phyloP scores from a whole-genome alignment of 1,139 yeast species.

The Kodamaea fungicola region DNA sequence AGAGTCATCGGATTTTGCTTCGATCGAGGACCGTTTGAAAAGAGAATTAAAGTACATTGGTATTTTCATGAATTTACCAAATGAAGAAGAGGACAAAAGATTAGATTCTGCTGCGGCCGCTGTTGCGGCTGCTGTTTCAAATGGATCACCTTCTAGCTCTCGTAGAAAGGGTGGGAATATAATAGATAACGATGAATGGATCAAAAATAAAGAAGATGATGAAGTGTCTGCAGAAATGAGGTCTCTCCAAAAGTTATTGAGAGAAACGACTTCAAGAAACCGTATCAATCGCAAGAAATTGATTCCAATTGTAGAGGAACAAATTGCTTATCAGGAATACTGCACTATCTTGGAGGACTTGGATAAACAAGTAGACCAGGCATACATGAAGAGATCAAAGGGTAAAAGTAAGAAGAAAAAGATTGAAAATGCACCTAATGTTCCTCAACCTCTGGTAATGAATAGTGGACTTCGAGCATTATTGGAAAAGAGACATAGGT shows the following conservation, averaged over 20 bases:
- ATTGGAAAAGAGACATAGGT: conserved; percentile 79
- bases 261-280: conserved; percentile 59
- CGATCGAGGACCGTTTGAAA: conserved; percentile 82
- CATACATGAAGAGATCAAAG: conserved; percentile 78
- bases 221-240: conserved; percentile 88
- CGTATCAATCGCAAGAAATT: conserved; percentile 63
- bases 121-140: conserved; percentile 3
- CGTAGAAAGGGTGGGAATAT: conserved; percentile 21
- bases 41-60: conserved; percentile 90
- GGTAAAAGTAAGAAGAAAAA: conserved; percentile 82
- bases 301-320: conserved; percentile 79
- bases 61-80: conserved; percentile 66
- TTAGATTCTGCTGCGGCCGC: conserved; percentile 9
- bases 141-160: conserved; percentile 5
- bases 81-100: conserved; percentile 28
- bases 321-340: conserved; percentile 94
- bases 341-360: conserved; percentile 84
- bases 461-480: conserved; percentile 76
- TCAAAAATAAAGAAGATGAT: conserved; percentile 83
- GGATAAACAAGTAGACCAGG: conserved; percentile 95
- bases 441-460: conserved; percentile 51
- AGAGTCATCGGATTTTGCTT: conserved; percentile 58
- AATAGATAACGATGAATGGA: conserved; percentile 73
- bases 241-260: conserved; percentile 63
- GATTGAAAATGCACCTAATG: conserved; percentile 31